Evolutionary conservation across 2,329 filamentous ascomycete species (phyloP).

Genomic region (Talaromyces sp.): DNA sequence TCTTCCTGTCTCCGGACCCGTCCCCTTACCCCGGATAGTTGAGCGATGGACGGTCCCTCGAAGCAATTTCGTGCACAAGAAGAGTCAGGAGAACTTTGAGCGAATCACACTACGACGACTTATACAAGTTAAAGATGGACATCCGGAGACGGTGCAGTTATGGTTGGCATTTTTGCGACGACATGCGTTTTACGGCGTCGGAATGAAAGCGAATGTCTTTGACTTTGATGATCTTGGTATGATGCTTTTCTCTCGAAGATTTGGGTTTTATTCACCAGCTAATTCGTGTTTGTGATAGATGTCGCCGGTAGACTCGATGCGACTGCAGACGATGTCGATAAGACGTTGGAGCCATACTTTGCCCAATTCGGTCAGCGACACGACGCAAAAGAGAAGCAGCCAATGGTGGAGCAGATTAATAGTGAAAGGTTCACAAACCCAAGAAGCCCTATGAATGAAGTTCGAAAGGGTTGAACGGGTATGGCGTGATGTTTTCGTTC

Average conservation of each 20-base stretch:
- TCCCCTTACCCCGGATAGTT: conserved; percentile 78
- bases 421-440: conserved; percentile 37
- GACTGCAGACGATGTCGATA: conserved; percentile 36
- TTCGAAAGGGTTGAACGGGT: conserved; percentile 26
- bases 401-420: conserved; percentile 36
- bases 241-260: conserved; percentile 20
- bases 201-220: conserved; percentile 98
- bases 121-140: conserved; percentile 88
- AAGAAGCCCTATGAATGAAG: conserved; percentile 34
- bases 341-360: conserved; percentile 40
- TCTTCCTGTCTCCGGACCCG: conserved; percentile 78
- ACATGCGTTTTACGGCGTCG: conserved; percentile 91
- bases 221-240: conserved; percentile 73
- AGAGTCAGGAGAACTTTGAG: conserved; percentile 97
- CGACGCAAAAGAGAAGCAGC: conserved; percentile 27
- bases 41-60: conserved; percentile 94
- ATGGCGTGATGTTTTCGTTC: neutral
- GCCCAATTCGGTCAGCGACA: conserved; percentile 41
- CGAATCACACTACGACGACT: conserved; percentile 78
- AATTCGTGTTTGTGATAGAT: conserved; percentile 29
- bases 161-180: conserved; percentile 93
- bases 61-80: conserved; percentile 92
- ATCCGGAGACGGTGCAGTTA: conserved; percentile 81
- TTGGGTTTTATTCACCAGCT: conserved; percentile 4
- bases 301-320: conserved; percentile 42